A percentile compares a stretch with the other conserved stretches of the same genome.
These are phyloP conservation scores for Termitomyces sp. DNA, from an alignment of 768 basidiomycete species.

Conservation along the genomic window DNA sequence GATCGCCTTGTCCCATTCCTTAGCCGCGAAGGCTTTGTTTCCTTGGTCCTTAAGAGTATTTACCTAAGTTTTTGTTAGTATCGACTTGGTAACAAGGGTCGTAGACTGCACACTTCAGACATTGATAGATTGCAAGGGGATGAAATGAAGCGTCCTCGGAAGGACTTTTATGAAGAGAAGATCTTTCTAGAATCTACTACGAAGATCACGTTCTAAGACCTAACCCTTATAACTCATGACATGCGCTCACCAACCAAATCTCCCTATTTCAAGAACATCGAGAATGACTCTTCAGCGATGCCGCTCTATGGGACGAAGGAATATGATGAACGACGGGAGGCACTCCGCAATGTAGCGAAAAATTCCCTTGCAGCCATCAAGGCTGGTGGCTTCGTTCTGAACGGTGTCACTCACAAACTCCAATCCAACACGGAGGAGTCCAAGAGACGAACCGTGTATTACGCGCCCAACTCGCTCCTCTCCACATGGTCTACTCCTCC, in stretches of 20 bases:
- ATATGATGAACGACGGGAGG: slow-evolving; percentile 21
- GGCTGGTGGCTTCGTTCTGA: slow-evolving; percentile 30
- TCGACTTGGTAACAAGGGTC: not conserved
- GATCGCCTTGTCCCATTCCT: slow-evolving; percentile 87
- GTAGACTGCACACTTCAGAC: slow-evolving; percentile 32
- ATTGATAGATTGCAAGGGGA: slow-evolving; percentile 20
- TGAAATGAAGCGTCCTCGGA: slow-evolving; percentile 17
- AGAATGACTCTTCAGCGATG: not conserved
- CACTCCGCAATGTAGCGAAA: slow-evolving; percentile 41
- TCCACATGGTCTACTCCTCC: slow-evolving; percentile 40
- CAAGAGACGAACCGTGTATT: slow-evolving; percentile 45
- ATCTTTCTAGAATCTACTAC: slow-evolving; percentile 25
- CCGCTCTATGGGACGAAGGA: slow-evolving; percentile 8
- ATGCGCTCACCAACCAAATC: not conserved
- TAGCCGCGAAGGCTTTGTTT: slow-evolving; percentile 93
- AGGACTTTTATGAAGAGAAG: slow-evolving; percentile 13
- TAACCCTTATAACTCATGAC: slow-evolving; percentile 14
- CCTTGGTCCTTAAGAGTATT: slow-evolving; percentile 83
- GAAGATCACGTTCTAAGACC: slow-evolving; percentile 21
- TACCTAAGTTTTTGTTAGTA: slow-evolving; percentile 22
- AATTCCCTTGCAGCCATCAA: slow-evolving; percentile 46
- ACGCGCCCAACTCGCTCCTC: slow-evolving; percentile 41
- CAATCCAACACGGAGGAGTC: slow-evolving; percentile 19
- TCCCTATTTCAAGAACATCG: not conserved
- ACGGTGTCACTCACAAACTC: slow-evolving; percentile 26